Evolutionary conservation across 768 basidiomycete species (phyloP), one percentile per base, ranked within the genome.

Genomic region (Leucosporidium scottii): DNA sequence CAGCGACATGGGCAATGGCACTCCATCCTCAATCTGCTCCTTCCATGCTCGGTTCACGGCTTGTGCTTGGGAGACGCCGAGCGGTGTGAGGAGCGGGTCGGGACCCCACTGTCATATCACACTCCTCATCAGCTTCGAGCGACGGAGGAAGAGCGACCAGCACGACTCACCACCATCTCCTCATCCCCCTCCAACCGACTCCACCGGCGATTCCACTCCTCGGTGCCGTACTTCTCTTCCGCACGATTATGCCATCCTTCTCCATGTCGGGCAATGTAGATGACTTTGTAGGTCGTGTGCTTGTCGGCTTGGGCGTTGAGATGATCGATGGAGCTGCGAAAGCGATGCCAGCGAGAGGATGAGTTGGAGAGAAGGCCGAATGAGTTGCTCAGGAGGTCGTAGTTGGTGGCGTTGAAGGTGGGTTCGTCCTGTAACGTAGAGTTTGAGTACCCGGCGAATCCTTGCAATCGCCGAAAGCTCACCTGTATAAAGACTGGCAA

Each of bases 181-280:
- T 72, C 77, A 49, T 76, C 75, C 3, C 64, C 71, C 31, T 65
- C 64, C 47, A 66, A 44, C 58, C 57, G 54, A 27, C 71, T 70
- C 76, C 75, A 78, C 48, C 73, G 64, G 18, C 61, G 61, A 64
- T 77, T 61, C 77, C 75, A 77, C 3, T 56, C 73, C 7, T 57
- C 31, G 0, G 69, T 71, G 1, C 75, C 74, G 50, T 74, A 74
- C 21, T 56, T 64, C 9, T 18, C 23, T 56, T 74, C 73, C 1
- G 64, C 73, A 23, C 73, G 59, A 20, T 74, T 74, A 56, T 73
- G 74, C n/a, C 31, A 72, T 4, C 76, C 77, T 60, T 77, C 67
- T 18, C 77, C 77, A 47, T 78, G 77, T 50, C 74, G 49, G 5
- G 67, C 73, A 12, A 74, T 17, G 49, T 44, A 75, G 25, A 77